Conservation (phyloP, 163 green algal genomes). For the Chloroidium sp. region DNA sequence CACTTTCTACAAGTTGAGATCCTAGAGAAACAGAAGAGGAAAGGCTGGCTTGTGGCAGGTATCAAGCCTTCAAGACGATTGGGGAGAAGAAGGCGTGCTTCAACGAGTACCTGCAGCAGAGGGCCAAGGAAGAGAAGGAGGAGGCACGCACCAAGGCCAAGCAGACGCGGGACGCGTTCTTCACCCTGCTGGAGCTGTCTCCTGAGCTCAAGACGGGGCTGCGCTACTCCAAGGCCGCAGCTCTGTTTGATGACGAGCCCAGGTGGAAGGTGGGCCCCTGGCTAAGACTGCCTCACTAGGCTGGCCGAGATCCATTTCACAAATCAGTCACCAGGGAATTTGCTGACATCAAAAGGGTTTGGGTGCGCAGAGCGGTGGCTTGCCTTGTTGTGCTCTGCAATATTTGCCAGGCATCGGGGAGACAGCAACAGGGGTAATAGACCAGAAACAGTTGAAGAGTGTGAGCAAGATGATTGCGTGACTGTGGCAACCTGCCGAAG, state of each 20-base stretch:
- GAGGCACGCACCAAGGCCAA: constrained; percentile 34
- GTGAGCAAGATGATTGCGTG: no score
- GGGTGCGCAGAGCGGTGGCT: no score
- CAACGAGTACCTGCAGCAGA: constrained; percentile 72
- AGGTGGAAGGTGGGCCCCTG: constrained; percentile 52
- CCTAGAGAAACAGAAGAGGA: no score
- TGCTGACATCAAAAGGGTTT: no score
- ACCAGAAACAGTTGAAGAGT: no score
- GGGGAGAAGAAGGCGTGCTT: constrained; percentile 75
- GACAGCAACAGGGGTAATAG: no score
- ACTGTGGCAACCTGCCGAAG: no score
- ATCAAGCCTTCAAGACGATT: constrained; percentile 66
- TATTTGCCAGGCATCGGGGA: no score
- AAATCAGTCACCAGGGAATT: no score
- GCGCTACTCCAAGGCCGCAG: constrained; percentile 36
- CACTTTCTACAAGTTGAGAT: no score
- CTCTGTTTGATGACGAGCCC: constrained; percentile 65
- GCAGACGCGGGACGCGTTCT: constrained; percentile 42
- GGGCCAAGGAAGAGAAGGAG: constrained; percentile 49
- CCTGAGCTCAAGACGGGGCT: constrained; percentile 30
- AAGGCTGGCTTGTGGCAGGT: constrained; percentile 24
- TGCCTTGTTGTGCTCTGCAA: no score
- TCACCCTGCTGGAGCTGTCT: constrained; percentile 44
- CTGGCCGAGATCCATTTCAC: no score
- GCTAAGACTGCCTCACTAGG: background rate